Conservation (phyloP, 768 basidiomycete genomes). For the Trametes elegans region DNA sequence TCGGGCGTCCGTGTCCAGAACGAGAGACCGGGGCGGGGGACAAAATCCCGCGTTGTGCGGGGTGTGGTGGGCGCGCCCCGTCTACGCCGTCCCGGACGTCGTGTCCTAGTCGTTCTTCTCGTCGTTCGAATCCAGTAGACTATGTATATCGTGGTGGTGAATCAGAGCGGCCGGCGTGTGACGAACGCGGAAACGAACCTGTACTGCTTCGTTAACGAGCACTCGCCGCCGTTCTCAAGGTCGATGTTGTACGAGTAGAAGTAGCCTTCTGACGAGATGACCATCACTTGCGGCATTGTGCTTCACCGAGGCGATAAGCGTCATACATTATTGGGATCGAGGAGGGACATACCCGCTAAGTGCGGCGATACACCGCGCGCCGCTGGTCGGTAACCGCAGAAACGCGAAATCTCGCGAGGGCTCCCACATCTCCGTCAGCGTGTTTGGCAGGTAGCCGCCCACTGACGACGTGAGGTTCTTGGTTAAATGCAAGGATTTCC, state of each 20-base stretch:
- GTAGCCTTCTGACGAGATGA: slow-evolving; percentile 91
- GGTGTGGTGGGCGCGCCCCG: neutral
- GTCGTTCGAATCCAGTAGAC: slow-evolving; percentile 28
- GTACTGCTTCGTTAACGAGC: slow-evolving; percentile 92
- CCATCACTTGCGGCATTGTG: slow-evolving; percentile 95
- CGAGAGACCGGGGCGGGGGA: too few species aligned
- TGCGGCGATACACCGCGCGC: slow-evolving; percentile 84
- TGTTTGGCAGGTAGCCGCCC: slow-evolving; percentile 83
- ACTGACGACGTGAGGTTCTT: slow-evolving; percentile 74
- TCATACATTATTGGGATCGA: neutral
- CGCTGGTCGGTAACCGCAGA: slow-evolving; percentile 74
- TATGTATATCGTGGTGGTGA: neutral
- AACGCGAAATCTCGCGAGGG: slow-evolving; percentile 93
- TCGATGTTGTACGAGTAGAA: slow-evolving; percentile 97
- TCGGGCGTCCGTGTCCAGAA: too few species aligned
- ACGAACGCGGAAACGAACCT: slow-evolving; percentile 40
- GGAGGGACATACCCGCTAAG: slow-evolving; percentile 68
- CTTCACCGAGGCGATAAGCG: slow-evolving; percentile 37
- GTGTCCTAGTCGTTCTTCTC: slow-evolving; percentile 21
- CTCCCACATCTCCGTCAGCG: slow-evolving; percentile 95
- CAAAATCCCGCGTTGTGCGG: too few species aligned
- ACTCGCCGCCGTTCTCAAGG: slow-evolving; percentile 94
- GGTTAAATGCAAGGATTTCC: slow-evolving; percentile 72
- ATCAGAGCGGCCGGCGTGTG: too few species aligned
- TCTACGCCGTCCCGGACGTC: neutral